Evolutionary conservation across 176 grass and related monocot species (phyloP).

Genomic region (Alloteropsis semialata): DNA sequence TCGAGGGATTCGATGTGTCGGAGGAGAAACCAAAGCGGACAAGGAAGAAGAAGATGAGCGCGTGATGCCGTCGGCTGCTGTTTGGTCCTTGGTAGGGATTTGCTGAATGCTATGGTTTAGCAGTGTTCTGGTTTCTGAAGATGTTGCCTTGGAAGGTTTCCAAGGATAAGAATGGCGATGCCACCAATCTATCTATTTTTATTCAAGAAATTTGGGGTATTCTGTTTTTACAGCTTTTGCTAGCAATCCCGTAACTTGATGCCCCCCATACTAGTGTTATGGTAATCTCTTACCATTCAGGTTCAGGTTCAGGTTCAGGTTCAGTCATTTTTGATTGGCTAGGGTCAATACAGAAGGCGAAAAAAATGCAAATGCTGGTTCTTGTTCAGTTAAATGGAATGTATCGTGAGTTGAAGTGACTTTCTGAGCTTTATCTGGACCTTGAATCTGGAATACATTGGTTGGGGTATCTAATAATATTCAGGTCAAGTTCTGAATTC

Average conservation of each 20-base stretch:
- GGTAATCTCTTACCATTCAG: no score
- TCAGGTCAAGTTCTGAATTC: neutral
- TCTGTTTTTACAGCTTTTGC: no score
- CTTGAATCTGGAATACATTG: neutral
- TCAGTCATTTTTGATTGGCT: no score
- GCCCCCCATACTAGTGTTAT: no score
- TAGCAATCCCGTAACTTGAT: no score
- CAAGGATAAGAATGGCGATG: neutral
- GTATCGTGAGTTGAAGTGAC: neutral
- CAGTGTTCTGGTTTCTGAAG: neutral
- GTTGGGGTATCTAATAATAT: neutral
- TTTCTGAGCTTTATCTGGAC: neutral
- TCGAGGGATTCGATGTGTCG: conserved; percentile 12
- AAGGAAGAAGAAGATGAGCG: conserved; percentile 8
- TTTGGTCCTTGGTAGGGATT: neutral
- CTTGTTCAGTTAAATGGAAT: neutral
- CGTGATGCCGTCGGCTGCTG: neutral
- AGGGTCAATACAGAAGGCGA: no score
- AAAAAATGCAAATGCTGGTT: no score
- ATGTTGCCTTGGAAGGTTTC: neutral
- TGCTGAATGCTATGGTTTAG: neutral
- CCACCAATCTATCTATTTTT: neutral
- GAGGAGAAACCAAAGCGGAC: neutral
- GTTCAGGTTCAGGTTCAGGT: no score
- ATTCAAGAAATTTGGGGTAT: no score